phyloP scores from a whole-genome alignment of 306 rosid genomes.

The Adenanthera pavonina region DNA sequence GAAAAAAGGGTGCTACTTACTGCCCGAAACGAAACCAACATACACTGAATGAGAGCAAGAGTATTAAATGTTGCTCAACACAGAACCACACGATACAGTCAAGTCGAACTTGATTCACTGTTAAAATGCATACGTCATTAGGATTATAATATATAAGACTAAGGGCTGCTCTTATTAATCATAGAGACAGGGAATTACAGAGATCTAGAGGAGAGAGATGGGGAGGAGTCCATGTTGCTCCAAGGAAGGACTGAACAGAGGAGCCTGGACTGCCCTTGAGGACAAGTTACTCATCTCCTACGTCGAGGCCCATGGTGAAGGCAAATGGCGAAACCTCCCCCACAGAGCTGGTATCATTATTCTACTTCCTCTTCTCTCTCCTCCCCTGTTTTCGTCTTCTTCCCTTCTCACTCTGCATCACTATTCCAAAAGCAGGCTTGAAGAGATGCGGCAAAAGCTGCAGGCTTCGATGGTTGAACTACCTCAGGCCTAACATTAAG shows the following conservation, averaged over 20 bases:
- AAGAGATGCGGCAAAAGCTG: constrained; percentile 19
- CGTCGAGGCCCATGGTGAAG: background rate
- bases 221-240: constrained; percentile 24
- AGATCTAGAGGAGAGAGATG: background rate
- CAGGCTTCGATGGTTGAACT: constrained; percentile 15
- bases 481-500: constrained; percentile 11
- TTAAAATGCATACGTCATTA: background rate
- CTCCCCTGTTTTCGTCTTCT: background rate
- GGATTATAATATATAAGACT: background rate
- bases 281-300: background rate
- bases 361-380: no score
- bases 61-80: no score
- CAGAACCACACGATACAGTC: background rate
- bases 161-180: background rate
- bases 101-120: background rate
- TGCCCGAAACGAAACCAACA: no score
- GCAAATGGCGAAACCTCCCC: constrained; percentile 19
- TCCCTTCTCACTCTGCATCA: background rate
- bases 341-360: background rate
- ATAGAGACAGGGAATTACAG: background rate
- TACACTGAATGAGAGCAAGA: no score
- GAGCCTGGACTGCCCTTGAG: constrained; percentile 19
- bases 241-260: constrained; percentile 21
- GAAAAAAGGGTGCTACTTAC: no score
- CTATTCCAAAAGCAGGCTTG: background rate